Evolutionary conservation across 2,329 filamentous ascomycete genomes (phyloP).

Genomic region (Botryosphaeria agaves): DNA sequence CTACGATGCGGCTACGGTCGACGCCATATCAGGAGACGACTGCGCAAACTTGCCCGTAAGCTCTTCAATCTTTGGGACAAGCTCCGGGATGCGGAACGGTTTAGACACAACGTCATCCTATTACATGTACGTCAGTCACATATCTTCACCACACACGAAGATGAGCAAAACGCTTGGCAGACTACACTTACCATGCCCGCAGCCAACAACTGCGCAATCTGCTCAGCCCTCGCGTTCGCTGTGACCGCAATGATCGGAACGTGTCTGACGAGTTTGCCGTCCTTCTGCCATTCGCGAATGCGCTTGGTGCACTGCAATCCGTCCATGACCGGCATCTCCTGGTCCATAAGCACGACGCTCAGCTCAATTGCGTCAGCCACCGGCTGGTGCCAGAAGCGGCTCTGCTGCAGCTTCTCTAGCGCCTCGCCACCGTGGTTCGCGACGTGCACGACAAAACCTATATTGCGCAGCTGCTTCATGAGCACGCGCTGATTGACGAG

Average conservation of each 20-base stretch:
- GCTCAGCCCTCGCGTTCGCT: constrained; percentile 59
- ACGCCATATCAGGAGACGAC: too few species aligned
- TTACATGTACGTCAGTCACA: constrained; percentile 21
- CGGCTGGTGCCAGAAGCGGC: constrained; percentile 21
- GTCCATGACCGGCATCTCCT: constrained; percentile 76
- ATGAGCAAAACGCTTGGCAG: neutral
- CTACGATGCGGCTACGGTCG: too few species aligned
- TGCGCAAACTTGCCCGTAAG: constrained; percentile 14
- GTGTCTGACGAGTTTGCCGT: constrained; percentile 43
- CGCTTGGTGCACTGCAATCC: constrained; percentile 54
- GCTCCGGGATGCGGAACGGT: constrained; percentile 31
- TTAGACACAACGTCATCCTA: constrained; percentile 33
- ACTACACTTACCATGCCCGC: constrained; percentile 49
- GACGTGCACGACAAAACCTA: constrained; percentile 26
- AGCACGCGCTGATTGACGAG: constrained; percentile 31
- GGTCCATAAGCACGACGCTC: constrained; percentile 54
- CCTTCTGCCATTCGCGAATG: constrained; percentile 50
- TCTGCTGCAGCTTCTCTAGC: constrained; percentile 24
- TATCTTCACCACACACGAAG: constrained; percentile 6
- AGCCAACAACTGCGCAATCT: constrained; percentile 51
- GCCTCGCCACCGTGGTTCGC: constrained; percentile 33
- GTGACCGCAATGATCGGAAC: constrained; percentile 75
- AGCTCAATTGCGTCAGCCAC: constrained; percentile 5
- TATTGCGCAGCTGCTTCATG: constrained; percentile 30
- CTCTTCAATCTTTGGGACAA: constrained; percentile 34